Conservation (phyloP, 225 moss, liverwort and hornwort species). For the Bryoerythrophyllum caledonicum region DNA sequence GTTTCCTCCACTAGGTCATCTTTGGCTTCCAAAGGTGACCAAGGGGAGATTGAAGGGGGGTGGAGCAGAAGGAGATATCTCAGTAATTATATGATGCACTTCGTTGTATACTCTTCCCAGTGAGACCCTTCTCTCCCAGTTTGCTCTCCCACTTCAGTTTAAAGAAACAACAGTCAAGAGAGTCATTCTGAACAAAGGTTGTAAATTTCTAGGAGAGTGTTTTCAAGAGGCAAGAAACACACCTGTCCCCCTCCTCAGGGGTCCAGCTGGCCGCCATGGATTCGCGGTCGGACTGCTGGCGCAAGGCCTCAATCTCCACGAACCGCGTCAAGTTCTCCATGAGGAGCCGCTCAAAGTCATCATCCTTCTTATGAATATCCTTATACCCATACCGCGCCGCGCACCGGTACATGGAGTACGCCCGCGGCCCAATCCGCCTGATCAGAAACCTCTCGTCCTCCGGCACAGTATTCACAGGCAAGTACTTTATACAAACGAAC, state of each 20-base stretch:
- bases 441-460: conserved; percentile 75
- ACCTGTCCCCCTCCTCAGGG: conserved; percentile 29
- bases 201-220: no score
- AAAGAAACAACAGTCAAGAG: no score
- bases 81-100: not conserved
- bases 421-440: conserved; percentile 69
- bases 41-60: no score
- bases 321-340: conserved; percentile 52
- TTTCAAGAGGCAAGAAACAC: not conserved
- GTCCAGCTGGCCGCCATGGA: conserved; percentile 57
- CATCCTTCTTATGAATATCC: conserved; percentile 88
- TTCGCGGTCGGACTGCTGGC: conserved; percentile 25
- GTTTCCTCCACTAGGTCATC: no score
- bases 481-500: conserved; percentile 84
- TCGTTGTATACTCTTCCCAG: not conserved
- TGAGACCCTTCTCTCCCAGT: not conserved
- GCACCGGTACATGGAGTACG: conserved; percentile 88
- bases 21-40: no score
- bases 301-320: conserved; percentile 48
- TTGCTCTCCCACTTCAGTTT: not conserved
- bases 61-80: no score
- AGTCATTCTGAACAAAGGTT: no score
- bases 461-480: conserved; percentile 79
- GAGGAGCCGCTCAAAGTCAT: conserved; percentile 67
- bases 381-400: conserved; percentile 90